phyloP scores from a whole-genome alignment of 768 basidiomycete species.

The Boletus speciosus region DNA sequence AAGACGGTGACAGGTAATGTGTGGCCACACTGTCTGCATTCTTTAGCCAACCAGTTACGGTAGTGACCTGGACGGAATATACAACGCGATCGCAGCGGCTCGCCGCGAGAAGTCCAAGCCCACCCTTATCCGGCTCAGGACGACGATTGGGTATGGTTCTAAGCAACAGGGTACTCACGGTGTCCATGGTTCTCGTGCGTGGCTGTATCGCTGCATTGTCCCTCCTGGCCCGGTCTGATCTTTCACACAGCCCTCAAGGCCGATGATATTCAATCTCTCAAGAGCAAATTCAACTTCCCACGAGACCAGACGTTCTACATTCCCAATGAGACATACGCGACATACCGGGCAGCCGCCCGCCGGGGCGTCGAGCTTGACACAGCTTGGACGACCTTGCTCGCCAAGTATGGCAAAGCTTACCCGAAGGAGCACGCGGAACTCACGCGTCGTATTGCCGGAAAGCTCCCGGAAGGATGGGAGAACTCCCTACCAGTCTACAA shows the following conservation, averaged over 20 bases:
- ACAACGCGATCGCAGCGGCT: slow-evolving; percentile 74
- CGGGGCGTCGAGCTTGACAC: slow-evolving; percentile 72
- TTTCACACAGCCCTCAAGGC: slow-evolving; percentile 72
- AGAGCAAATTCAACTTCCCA: slow-evolving; percentile 81
- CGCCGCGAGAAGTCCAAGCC: slow-evolving; percentile 78
- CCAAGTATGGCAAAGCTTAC: slow-evolving; percentile 70
- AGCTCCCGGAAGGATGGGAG: slow-evolving; percentile 87
- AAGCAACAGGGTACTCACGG: slow-evolving; percentile 91
- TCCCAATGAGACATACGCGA: slow-evolving; percentile 65
- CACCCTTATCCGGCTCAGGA: slow-evolving; percentile 79
- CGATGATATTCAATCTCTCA: slow-evolving; percentile 82
- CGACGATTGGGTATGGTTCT: slow-evolving; percentile 93
- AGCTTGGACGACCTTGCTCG: slow-evolving; percentile 70
- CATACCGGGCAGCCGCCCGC: slow-evolving; percentile 63
- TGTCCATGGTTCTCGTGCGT: slow-evolving; percentile 90
- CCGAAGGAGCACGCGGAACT: slow-evolving; percentile 85
- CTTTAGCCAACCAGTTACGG: slow-evolving; percentile 6
- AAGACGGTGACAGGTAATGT: slow-evolving; percentile 71
- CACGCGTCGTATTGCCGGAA: slow-evolving; percentile 76
- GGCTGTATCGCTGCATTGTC: not conserved
- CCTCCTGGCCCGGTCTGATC: slow-evolving; percentile 5
- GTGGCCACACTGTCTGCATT: not conserved
- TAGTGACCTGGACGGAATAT: slow-evolving; percentile 76
- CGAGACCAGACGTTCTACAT: slow-evolving; percentile 75
- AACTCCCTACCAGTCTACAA: slow-evolving; percentile 82